Evolutionary conservation across 345 rosid species (phyloP).

Genomic region (Dovyalis caffra): DNA sequence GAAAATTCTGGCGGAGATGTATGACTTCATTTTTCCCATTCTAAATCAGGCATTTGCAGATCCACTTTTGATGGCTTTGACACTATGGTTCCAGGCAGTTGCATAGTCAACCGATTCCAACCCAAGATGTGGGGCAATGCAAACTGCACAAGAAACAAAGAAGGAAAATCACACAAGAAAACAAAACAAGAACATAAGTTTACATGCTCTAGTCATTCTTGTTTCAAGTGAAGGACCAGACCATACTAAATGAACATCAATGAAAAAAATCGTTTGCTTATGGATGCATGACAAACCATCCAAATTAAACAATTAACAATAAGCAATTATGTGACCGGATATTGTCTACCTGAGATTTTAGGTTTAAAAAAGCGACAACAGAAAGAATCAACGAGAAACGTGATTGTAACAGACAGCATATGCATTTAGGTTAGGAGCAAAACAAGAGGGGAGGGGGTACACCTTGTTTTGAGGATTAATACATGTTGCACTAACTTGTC

Average conservation of each 20-base stretch:
- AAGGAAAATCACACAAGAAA: background rate
- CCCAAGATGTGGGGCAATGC: slow-evolving; percentile 91
- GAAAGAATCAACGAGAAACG: too few species aligned
- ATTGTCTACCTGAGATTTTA: too few species aligned
- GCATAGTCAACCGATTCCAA: slow-evolving; percentile 63
- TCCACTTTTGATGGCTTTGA: slow-evolving; percentile 39
- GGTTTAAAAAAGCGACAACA: too few species aligned
- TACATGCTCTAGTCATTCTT: background rate
- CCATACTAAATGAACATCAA: too few species aligned
- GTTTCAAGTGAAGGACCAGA: background rate
- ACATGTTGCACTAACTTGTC: background rate
- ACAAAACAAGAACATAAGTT: background rate
- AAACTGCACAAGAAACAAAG: slow-evolving; percentile 50
- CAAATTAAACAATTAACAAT: too few species aligned
- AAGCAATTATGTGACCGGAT: too few species aligned
- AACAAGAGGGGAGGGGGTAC: background rate
- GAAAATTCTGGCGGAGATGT: background rate
- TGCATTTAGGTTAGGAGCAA: background rate
- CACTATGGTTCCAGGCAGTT: background rate
- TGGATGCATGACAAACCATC: too few species aligned
- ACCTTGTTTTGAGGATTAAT: background rate
- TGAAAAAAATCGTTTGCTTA: too few species aligned
- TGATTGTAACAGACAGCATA: background rate
- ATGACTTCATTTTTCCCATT: slow-evolving; percentile 62
- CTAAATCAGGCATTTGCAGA: slow-evolving; percentile 38